phyloP scores from a whole-genome alignment of 2,329 filamentous ascomycete species.

The Hymenoscyphus fructigenus region DNA sequence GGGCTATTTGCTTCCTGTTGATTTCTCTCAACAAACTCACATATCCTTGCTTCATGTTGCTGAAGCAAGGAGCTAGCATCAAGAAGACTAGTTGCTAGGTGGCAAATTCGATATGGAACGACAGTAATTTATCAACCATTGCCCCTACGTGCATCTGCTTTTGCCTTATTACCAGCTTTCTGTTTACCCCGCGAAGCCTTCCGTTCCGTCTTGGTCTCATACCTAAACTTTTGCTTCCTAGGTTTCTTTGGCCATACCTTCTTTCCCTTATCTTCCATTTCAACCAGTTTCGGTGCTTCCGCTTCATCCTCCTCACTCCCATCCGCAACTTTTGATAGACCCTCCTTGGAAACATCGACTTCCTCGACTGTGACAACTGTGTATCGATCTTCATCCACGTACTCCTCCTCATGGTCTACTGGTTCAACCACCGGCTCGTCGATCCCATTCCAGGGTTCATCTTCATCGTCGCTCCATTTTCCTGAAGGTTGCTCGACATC shows the following conservation, averaged over 20 bases:
- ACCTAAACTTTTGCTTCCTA: conserved; percentile 49
- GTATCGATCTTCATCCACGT: conserved; percentile 93
- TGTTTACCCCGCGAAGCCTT: conserved; percentile 70
- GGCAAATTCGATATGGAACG: conserved; percentile 15
- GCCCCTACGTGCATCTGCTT: conserved; percentile 35
- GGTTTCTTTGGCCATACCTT: conserved; percentile 40
- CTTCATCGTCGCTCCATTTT: conserved; percentile 42
- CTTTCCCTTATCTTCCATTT: conserved; percentile 31
- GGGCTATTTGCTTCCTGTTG: conserved; percentile 26
- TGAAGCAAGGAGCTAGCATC: conserved; percentile 8
- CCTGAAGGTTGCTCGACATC: conserved; percentile 43
- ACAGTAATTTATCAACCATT: conserved; percentile 26
- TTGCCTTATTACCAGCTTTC: conserved; percentile 59
- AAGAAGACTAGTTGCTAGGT: conserved; percentile 8
- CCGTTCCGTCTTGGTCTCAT: conserved; percentile 66
- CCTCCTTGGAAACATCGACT: conserved; percentile 75
- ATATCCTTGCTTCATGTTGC: conserved; percentile 23
- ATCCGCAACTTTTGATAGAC: conserved; percentile 57
- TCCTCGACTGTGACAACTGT: conserved; percentile 93
- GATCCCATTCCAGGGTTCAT: conserved; percentile 66
- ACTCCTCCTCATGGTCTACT: conserved; percentile 81
- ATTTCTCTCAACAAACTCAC: conserved; percentile 27
- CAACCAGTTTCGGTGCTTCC: conserved; percentile 38
- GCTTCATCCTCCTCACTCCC: conserved; percentile 38
- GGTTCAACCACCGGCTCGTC: conserved; percentile 52